Conservation (phyloP, 2,329 filamentous ascomycete species). For the Phoma sp. region DNA sequence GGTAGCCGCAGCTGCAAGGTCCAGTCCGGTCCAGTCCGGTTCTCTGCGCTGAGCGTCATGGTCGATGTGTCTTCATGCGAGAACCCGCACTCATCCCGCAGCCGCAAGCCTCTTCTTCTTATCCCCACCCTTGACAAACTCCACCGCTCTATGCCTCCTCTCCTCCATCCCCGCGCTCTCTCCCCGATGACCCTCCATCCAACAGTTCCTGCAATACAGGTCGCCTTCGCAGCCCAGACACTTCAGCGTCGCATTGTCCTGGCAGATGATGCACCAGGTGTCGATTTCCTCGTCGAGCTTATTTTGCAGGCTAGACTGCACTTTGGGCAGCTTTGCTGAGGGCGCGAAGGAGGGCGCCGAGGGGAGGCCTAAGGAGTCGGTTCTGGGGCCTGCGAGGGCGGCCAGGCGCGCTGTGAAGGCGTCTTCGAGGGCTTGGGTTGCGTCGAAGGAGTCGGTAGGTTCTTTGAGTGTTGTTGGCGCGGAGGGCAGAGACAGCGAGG, state of each 20-base stretch:
- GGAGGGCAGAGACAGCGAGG: conserved; percentile 49
- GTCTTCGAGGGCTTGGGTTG: conserved; percentile 49
- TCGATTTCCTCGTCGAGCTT: conserved; percentile 73
- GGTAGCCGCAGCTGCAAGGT: too few species aligned
- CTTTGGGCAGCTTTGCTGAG: conserved; percentile 43
- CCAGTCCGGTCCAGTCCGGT: not conserved
- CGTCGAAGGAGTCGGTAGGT: conserved; percentile 35
- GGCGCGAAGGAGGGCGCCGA: conserved; percentile 56
- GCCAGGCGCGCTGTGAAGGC: conserved; percentile 55
- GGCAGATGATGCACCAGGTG: conserved; percentile 82
- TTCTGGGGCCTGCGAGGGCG: conserved; percentile 44
- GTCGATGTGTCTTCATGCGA: not conserved
- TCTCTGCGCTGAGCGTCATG: not conserved
- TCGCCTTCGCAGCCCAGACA: conserved; percentile 75
- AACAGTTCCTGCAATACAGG: conserved; percentile 79
- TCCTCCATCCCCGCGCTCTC: conserved; percentile 74
- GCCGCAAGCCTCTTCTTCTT: conserved; percentile 14
- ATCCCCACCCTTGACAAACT: conserved; percentile 50
- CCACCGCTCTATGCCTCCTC: conserved; percentile 70
- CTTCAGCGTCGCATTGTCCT: conserved; percentile 74
- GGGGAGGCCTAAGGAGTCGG: conserved; percentile 48
- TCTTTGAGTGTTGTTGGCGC: conserved; percentile 43
- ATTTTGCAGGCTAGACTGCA: conserved; percentile 45
- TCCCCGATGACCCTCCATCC: conserved; percentile 79
- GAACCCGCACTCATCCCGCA: conserved; percentile 1